phyloP scores from a whole-genome alignment of 257 asterid genomes.

The Gentiana dahurica region DNA sequence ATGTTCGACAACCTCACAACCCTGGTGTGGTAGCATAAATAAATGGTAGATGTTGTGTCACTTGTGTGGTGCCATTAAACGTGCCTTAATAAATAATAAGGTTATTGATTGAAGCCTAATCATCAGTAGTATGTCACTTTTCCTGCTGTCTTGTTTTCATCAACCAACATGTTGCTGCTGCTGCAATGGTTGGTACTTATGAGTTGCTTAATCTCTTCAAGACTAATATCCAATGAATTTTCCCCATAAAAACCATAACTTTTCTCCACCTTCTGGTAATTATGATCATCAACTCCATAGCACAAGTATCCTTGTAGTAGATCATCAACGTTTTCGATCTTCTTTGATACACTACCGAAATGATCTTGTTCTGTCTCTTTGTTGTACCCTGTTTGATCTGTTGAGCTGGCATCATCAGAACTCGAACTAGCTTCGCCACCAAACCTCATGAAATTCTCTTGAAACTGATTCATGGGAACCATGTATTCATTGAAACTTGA shows the following conservation, averaged over 20 bases:
- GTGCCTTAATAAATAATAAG: too few relatives aligned
- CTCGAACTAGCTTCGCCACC: conserved; percentile 36
- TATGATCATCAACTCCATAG: conserved; percentile 8
- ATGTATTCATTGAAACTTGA: neutral
- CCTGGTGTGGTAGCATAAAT: too few relatives aligned
- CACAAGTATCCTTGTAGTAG: neutral
- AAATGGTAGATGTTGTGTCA: too few relatives aligned
- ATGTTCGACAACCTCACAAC: too few relatives aligned
- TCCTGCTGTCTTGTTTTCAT: conserved; percentile 50
- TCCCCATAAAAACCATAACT: conserved; percentile 9
- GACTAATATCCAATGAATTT: conserved; percentile 40
- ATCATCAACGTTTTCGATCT: conserved; percentile 13
- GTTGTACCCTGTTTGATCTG: conserved; percentile 6
- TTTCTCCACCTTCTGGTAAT: conserved; percentile 3
- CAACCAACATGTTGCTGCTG: conserved; percentile 29
- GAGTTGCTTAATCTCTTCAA: conserved; percentile 68
- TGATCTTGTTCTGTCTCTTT: conserved; percentile 20
- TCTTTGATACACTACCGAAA: conserved; percentile 20
- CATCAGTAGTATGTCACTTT: conserved; percentile 15
- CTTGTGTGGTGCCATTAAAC: too few relatives aligned
- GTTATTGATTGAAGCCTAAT: too few relatives aligned
- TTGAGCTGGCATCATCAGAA: conserved; percentile 38
- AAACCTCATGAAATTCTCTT: conserved; percentile 15
- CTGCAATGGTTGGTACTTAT: conserved; percentile 36
- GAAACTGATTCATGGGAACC: conserved; percentile 14